phyloP scores from a whole-genome alignment of 768 basidiomycete genomes.

The Aureoboletus auriporus region DNA sequence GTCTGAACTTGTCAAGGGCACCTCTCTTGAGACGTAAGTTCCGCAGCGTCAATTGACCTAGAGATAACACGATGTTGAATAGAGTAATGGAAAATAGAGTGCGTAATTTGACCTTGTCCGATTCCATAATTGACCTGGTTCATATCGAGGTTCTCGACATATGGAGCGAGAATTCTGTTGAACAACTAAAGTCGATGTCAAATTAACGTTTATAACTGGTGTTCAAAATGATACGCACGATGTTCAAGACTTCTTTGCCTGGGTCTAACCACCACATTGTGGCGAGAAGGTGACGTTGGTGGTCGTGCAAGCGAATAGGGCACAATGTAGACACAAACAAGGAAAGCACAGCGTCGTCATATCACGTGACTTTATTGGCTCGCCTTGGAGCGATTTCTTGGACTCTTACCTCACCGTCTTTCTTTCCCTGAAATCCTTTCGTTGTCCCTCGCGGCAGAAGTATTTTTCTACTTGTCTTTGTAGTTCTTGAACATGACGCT shows the following conservation, averaged over 20 bases:
- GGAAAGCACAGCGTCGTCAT: slow-evolving; percentile 22
- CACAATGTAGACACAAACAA: slow-evolving; percentile 28
- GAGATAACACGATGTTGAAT: slow-evolving; percentile 7
- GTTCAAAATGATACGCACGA: slow-evolving; percentile 38
- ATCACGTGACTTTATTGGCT: slow-evolving; percentile 21
- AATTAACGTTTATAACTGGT: background rate
- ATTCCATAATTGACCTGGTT: slow-evolving; percentile 94
- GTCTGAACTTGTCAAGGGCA: slow-evolving; percentile 89
- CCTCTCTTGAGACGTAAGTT: slow-evolving; percentile 89
- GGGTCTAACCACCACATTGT: slow-evolving; percentile 87
- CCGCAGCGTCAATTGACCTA: slow-evolving; percentile 74
- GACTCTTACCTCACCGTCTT: no score
- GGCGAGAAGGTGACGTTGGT: slow-evolving; percentile 13
- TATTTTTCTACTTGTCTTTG: no score
- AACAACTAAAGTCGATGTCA: slow-evolving; percentile 49
- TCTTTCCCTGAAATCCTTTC: background rate
- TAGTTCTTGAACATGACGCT: no score
- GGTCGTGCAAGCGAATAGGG: slow-evolving; percentile 24
- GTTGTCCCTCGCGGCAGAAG: no score
- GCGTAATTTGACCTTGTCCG: slow-evolving; percentile 57
- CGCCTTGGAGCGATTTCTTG: no score
- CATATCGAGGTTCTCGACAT: slow-evolving; percentile 94
- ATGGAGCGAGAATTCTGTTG: slow-evolving; percentile 89
- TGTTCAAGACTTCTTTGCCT: slow-evolving; percentile 78
- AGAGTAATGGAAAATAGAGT: background rate